phyloP scores from a whole-genome alignment of 2,329 filamentous ascomycete genomes.

The Aspergillus latus region DNA sequence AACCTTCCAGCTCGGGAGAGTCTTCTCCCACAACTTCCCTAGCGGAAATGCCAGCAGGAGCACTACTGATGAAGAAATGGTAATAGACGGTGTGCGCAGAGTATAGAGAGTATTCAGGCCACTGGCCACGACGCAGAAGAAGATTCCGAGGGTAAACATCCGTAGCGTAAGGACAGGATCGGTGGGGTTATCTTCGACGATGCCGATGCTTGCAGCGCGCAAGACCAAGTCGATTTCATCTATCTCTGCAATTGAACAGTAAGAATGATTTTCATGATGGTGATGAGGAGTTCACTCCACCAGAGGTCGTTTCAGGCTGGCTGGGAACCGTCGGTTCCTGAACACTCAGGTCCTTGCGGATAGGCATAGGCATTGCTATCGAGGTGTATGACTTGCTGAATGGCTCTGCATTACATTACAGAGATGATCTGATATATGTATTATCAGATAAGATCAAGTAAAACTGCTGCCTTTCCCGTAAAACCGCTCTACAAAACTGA shows the following conservation, averaged over 20 bases:
- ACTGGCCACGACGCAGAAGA: slow-evolving; percentile 18
- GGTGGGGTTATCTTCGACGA: slow-evolving; percentile 54
- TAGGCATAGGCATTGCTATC: not conserved
- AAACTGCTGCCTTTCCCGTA: too few relatives aligned
- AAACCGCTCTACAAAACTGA: too few relatives aligned
- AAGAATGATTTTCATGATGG: not conserved
- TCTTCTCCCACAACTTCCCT: slow-evolving; percentile 27
- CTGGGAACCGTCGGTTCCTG: not conserved
- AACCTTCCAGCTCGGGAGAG: slow-evolving; percentile 24
- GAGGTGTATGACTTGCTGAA: not conserved
- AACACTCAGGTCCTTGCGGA: not conserved
- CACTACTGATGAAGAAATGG: slow-evolving; percentile 23
- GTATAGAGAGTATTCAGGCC: slow-evolving; percentile 22
- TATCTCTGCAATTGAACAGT: not conserved
- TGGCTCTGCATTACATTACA: too few relatives aligned
- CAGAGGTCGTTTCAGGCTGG: not conserved
- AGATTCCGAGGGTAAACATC: slow-evolving; percentile 21
- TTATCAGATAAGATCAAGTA: too few relatives aligned
- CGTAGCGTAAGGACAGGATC: slow-evolving; percentile 26
- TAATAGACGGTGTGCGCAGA: slow-evolving; percentile 26
- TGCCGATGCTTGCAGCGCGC: slow-evolving; percentile 45
- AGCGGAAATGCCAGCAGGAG: slow-evolving; percentile 25
- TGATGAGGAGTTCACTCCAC: not conserved
- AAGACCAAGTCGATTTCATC: slow-evolving; percentile 11
- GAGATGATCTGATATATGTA: too few relatives aligned